A percentile compares a stretch with the other conserved stretches of the same genome.
Evolutionary conservation across 352 stramenopile genomes (phyloP).

Genomic region (Globisporangium solare): DNA sequence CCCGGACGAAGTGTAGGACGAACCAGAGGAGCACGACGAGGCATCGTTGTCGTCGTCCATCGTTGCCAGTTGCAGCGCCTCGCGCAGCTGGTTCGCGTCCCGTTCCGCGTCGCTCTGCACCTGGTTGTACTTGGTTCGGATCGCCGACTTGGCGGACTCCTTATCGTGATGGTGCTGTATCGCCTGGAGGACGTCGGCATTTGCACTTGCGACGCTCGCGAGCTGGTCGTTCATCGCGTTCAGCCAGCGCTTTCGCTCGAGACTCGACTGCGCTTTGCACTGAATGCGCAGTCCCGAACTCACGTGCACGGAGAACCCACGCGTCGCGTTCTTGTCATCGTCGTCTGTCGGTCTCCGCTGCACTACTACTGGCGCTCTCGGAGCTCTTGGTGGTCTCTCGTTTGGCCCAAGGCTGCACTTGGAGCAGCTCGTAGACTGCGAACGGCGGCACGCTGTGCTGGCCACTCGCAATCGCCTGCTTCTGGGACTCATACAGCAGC

Average conservation of each 20-base stretch:
- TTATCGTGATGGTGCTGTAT: slow-evolving; percentile 36
- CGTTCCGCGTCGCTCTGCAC: slow-evolving; percentile 47
- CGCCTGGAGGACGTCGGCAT: slow-evolving; percentile 29
- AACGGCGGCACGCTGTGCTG: slow-evolving; percentile 25
- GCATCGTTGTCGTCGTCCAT: slow-evolving; percentile 22
- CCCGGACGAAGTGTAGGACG: slow-evolving; percentile 7
- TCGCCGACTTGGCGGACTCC: slow-evolving; percentile 26
- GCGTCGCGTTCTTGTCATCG: slow-evolving; percentile 18
- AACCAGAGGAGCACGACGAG: neutral
- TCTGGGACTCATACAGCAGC: slow-evolving; percentile 66
- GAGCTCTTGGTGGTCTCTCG: neutral
- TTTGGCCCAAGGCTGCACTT: slow-evolving; percentile 16
- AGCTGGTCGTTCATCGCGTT: slow-evolving; percentile 64
- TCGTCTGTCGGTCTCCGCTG: neutral
- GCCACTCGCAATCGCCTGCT: slow-evolving; percentile 19
- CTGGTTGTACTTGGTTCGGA: slow-evolving; percentile 49
- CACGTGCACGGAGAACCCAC: slow-evolving; percentile 25
- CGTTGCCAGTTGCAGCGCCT: slow-evolving; percentile 36
- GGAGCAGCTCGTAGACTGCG: slow-evolving; percentile 51
- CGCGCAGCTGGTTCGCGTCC: slow-evolving; percentile 36
- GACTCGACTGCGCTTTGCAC: slow-evolving; percentile 50
- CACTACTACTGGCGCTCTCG: neutral
- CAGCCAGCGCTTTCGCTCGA: slow-evolving; percentile 66
- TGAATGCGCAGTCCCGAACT: slow-evolving; percentile 28
- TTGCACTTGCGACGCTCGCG: slow-evolving; percentile 19